These are phyloP conservation scores for Mycena floridula DNA, from an alignment of 768 basidiomycete genomes.

Conservation along the genomic window DNA sequence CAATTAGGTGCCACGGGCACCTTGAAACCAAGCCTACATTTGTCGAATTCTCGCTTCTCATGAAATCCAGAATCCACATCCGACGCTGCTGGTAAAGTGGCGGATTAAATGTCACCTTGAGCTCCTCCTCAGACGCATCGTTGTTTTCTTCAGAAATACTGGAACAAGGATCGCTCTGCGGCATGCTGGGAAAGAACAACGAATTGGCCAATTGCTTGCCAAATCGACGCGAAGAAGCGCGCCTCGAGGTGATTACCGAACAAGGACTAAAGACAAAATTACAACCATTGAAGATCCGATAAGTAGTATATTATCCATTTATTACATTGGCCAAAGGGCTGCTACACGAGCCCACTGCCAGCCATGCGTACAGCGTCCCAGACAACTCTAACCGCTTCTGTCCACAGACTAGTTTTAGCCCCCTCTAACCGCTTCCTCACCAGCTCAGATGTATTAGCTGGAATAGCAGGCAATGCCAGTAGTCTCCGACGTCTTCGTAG, in stretches of 20 bases:
- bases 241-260: not conserved
- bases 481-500: conserved; percentile 36
- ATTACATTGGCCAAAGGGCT: too few species aligned
- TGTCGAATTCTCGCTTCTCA: conserved; percentile 51
- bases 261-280: not conserved
- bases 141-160: too few species aligned
- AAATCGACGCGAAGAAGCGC: too few species aligned
- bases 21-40: conserved; percentile 30
- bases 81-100: conserved; percentile 62
- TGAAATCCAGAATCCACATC: conserved; percentile 62
- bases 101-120: conserved; percentile 60
- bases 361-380: conserved; percentile 71
- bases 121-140: conserved; percentile 22
- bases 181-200: too few species aligned
- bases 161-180: too few species aligned
- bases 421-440: conserved; percentile 45
- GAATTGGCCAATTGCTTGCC: conserved; percentile 7
- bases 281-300: not conserved
- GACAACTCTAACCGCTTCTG: conserved; percentile 44
- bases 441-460: conserved; percentile 41
- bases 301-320: not conserved
- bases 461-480: conserved; percentile 12
- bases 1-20: not conserved
- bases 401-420: conserved; percentile 38
- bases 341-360: conserved; percentile 62